These are phyloP conservation scores for Pythium myriotylum DNA, from an alignment of 352 stramenopile genomes.

Conservation along the genomic window DNA sequence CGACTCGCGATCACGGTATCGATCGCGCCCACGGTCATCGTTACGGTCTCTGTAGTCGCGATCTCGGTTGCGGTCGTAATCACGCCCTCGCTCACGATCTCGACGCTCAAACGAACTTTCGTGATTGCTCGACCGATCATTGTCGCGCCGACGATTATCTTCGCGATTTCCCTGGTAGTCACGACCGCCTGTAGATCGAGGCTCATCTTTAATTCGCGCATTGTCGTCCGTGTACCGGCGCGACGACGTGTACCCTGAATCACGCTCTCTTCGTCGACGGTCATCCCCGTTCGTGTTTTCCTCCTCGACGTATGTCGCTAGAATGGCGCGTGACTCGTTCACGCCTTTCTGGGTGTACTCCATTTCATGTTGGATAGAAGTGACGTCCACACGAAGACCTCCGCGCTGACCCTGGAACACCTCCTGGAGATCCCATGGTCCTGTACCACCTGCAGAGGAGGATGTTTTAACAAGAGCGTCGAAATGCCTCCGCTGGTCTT, in stretches of 20 bases:
- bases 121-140: conserved; percentile 19
- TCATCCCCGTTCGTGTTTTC: conserved; percentile 19
- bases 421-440: conserved; percentile 41
- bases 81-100: conserved; percentile 16
- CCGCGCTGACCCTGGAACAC: conserved; percentile 60
- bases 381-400: conserved; percentile 66
- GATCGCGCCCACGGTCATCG: conserved; percentile 14
- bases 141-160: conserved; percentile 12
- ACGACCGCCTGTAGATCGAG: neutral
- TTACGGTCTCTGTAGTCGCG: conserved; percentile 13
- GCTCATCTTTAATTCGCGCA: conserved; percentile 15
- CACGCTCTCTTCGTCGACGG: neutral
- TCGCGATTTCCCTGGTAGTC: conserved; percentile 6
- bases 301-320: conserved; percentile 35
- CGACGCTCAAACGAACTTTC: conserved; percentile 21
- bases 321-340: conserved; percentile 63
- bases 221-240: conserved; percentile 5
- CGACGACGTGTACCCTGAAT: conserved; percentile 1
- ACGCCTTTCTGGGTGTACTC: conserved; percentile 72
- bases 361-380: conserved; percentile 49
- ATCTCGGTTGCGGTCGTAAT: conserved; percentile 18
- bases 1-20: conserved; percentile 12
- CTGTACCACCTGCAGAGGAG: conserved; percentile 29
- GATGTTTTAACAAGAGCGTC: conserved; percentile 47
- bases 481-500: conserved; percentile 61